A percentile compares a stretch with the other conserved stretches of the same genome.
Evolutionary conservation across 495 filamentous ascomycete species (phyloP).

Genomic region (Astrothelium subdiscretum): DNA sequence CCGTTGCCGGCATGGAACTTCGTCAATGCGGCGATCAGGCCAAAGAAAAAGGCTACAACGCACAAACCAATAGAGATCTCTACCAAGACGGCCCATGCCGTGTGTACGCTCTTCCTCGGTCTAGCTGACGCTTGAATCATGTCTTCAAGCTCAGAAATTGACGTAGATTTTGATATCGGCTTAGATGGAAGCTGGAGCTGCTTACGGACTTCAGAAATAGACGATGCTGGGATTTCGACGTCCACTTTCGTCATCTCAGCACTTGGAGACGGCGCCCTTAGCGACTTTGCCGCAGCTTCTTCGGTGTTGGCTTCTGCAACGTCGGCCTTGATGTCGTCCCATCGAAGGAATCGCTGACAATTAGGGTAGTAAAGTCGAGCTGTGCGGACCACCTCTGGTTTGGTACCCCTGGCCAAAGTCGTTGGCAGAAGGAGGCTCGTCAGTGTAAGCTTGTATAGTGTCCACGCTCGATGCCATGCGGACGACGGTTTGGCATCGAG

Average conservation of each 20-base stretch:
- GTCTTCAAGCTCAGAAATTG: constrained; percentile 1
- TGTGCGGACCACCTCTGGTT: background rate
- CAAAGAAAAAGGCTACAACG: background rate
- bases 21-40: background rate
- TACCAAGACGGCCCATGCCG: background rate
- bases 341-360: background rate
- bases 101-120: background rate
- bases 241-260: background rate
- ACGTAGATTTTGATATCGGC: background rate
- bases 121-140: background rate
- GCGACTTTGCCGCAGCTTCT: background rate
- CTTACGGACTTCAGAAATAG: background rate
- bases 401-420: background rate
- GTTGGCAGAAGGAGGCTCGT: background rate
- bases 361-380: background rate
- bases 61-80: background rate
- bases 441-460: background rate
- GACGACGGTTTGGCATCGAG: background rate
- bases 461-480: background rate
- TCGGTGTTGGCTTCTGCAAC: background rate
- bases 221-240: background rate
- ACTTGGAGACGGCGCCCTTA: background rate
- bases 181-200: background rate
- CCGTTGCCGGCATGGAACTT: background rate
- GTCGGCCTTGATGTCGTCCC: background rate